phyloP scores from a whole-genome alignment of 306 rosid species.

The Citrullus mucosospermus region DNA sequence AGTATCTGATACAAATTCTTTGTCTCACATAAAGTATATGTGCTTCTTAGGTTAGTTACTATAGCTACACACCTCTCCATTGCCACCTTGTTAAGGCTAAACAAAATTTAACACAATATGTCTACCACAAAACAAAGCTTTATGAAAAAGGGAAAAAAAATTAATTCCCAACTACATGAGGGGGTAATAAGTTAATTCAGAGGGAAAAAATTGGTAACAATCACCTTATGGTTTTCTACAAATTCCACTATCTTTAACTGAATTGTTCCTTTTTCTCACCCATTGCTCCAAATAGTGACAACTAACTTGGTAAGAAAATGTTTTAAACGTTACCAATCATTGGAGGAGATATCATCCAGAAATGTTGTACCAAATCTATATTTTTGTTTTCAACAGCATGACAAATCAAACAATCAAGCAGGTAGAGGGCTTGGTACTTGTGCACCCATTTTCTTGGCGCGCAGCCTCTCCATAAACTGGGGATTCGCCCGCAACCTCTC shows the following conservation, averaged over 20 bases:
- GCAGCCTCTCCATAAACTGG: slow-evolving; percentile 73
- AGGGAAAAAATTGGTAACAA: not conserved
- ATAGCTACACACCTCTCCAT: not conserved
- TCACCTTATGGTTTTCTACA: not conserved
- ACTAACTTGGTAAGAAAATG: not conserved
- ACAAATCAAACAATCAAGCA: slow-evolving; percentile 22
- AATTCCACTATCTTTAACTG: not conserved
- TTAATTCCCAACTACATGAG: not conserved
- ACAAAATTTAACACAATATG: not conserved
- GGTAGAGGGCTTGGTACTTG: slow-evolving; percentile 27
- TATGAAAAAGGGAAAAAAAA: not conserved
- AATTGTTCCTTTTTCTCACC: not conserved
- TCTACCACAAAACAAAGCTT: not conserved
- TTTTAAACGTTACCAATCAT: not conserved
- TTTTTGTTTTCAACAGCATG: not conserved
- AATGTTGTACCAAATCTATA: not conserved
- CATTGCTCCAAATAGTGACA: not conserved
- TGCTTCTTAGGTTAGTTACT: not conserved
- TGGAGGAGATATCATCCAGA: not conserved
- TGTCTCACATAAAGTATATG: too few relatives aligned
- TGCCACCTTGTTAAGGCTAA: not conserved
- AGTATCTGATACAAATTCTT: too few relatives aligned
- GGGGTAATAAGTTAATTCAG: not conserved
- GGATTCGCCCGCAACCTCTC: slow-evolving; percentile 64
- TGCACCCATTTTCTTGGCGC: slow-evolving; percentile 35